These are phyloP conservation scores for Escallonia rubra DNA, from an alignment of 129 eudicot species.

Conservation along the genomic window DNA sequence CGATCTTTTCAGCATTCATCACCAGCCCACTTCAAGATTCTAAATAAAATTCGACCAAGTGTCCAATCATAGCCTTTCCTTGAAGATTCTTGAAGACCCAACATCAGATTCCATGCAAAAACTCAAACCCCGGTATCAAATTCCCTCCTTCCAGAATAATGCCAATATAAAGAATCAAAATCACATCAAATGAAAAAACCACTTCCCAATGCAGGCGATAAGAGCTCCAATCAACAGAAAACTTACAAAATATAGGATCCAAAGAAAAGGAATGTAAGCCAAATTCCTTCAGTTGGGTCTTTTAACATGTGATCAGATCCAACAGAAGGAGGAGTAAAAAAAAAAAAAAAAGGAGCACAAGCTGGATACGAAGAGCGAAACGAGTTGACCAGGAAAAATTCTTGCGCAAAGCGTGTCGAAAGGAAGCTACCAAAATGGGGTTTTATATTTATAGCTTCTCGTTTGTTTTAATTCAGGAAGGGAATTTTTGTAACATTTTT, in stretches of 20 bases:
- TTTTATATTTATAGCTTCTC: not conserved
- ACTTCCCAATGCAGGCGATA: not conserved
- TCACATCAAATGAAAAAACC: not conserved
- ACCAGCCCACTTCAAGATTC: constrained; percentile 19
- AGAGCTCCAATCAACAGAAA: constrained; percentile 2
- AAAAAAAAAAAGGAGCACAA: not conserved
- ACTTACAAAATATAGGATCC: not conserved
- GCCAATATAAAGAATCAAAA: constrained; percentile 6
- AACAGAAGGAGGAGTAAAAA: not conserved
- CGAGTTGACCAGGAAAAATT: constrained; percentile 25
- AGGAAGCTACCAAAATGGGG: not conserved
- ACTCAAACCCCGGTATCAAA: constrained; percentile 8
- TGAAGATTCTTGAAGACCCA: constrained; percentile 7
- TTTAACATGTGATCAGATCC: constrained; percentile 19
- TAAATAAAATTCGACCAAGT: not conserved
- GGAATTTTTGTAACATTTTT: not conserved
- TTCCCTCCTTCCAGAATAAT: not conserved
- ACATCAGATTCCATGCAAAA: constrained; percentile 16
- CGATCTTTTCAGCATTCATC: constrained; percentile 7
- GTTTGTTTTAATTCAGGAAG: no score
- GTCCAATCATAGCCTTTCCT: constrained; percentile 2
- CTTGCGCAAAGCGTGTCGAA: not conserved
- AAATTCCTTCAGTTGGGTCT: constrained; percentile 6
- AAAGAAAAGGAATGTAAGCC: not conserved
- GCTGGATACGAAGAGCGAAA: not conserved